Evolutionary conservation across 148 eudicot genomes (phyloP).

Genomic region (Amaranthus cruentus): DNA sequence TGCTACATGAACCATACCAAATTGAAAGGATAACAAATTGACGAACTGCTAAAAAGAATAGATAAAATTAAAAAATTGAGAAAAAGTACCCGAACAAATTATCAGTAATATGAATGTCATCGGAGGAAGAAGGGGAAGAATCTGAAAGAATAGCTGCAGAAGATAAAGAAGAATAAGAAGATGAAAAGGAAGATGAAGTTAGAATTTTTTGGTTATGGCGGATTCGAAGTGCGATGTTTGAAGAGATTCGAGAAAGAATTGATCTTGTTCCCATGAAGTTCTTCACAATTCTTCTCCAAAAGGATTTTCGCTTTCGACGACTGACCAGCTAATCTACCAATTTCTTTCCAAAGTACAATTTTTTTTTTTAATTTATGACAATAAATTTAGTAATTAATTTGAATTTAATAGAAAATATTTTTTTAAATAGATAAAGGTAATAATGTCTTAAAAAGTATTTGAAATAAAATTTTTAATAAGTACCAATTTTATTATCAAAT

Average conservation of each 20-base stretch:
- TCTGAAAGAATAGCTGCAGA: slow-evolving; percentile 35
- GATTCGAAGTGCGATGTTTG: slow-evolving; percentile 41
- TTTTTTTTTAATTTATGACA: too few relatives aligned
- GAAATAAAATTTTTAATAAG: too few relatives aligned
- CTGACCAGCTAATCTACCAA: too few relatives aligned
- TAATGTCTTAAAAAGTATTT: too few relatives aligned
- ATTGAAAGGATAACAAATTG: neutral
- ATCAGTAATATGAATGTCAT: slow-evolving; percentile 56
- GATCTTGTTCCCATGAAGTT: slow-evolving; percentile 28
- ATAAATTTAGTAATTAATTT: too few relatives aligned
- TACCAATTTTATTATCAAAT: too few relatives aligned
- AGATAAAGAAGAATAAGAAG: slow-evolving; percentile 25
- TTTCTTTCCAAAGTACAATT: too few relatives aligned
- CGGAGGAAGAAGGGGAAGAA: slow-evolving; percentile 35
- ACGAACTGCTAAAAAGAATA: too few relatives aligned
- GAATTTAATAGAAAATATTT: too few relatives aligned
- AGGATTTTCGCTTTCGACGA: neutral
- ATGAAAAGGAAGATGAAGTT: slow-evolving; percentile 29
- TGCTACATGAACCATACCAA: neutral
- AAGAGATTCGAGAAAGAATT: slow-evolving; percentile 43
- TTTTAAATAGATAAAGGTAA: too few relatives aligned
- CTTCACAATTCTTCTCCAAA: neutral
- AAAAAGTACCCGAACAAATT: slow-evolving; percentile 54
- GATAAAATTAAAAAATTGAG: neutral
- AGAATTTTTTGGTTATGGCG: slow-evolving; percentile 51